Evolutionary conservation across 192 early-diverging fungal genomes (phyloP).

Genomic region (Radiomyces spectabilis): DNA sequence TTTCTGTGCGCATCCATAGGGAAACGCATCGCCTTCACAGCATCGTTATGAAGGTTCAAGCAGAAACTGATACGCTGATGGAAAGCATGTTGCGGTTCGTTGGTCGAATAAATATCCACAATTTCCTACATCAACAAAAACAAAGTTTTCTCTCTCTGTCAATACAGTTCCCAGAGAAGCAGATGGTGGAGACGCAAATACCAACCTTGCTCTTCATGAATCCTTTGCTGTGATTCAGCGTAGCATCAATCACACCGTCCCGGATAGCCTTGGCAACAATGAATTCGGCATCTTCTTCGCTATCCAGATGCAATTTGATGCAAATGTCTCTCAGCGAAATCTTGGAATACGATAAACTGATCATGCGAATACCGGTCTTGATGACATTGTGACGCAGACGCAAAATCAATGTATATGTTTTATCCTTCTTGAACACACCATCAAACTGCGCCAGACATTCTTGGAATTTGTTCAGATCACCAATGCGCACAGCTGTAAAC

Average conservation of each 20-base stretch:
- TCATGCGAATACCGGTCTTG: slow-evolving; percentile 97
- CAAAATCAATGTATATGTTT: slow-evolving; percentile 85
- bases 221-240: slow-evolving; percentile 88
- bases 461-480: slow-evolving; percentile 92
- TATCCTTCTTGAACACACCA: slow-evolving; percentile 76
- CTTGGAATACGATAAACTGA: slow-evolving; percentile 91
- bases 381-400: slow-evolving; percentile 99
- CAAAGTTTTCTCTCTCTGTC: too few relatives aligned
- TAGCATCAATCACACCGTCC: slow-evolving; percentile 98
- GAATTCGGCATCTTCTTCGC: slow-evolving; percentile 98
- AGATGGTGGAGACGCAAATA: background rate
- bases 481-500: slow-evolving; percentile 87
- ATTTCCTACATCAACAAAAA: slow-evolving; percentile 49
- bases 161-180: too few relatives aligned
- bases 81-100: slow-evolving; percentile 93
- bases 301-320: slow-evolving; percentile 92
- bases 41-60: slow-evolving; percentile 94
- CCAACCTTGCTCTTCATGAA: slow-evolving; percentile 80
- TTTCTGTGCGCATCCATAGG: slow-evolving; percentile 81
- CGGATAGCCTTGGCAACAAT: slow-evolving; percentile 98
- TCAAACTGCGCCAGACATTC: slow-evolving; percentile 70
- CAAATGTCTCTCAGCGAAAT: slow-evolving; percentile 96
- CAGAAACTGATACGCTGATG: slow-evolving; percentile 93
- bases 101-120: slow-evolving; percentile 93
- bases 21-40: slow-evolving; percentile 97